phyloP scores from a whole-genome alignment of 78 protist species.

The Dictyostelium purpureum region DNA sequence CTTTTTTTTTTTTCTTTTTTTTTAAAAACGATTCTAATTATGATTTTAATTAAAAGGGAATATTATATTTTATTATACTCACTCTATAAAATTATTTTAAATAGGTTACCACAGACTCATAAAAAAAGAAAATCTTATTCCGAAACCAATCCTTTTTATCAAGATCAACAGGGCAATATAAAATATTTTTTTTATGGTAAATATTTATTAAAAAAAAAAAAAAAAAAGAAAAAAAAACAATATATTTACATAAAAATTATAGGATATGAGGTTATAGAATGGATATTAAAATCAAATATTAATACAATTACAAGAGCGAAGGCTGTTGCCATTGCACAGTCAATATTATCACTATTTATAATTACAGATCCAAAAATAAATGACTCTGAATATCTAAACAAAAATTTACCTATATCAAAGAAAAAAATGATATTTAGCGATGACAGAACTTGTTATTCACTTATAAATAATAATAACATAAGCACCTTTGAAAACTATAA shows the following conservation, averaged over 20 bases:
- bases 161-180: background rate
- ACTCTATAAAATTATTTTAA: background rate
- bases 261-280: conserved; percentile 24
- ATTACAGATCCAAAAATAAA: background rate
- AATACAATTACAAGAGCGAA: background rate
- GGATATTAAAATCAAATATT: background rate
- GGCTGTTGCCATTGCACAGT: background rate
- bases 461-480: background rate
- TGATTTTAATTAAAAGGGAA: background rate
- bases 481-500: background rate
- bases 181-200: conserved; percentile 15
- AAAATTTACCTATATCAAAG: background rate
- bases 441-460: conserved; percentile 21
- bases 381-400: background rate
- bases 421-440: background rate
- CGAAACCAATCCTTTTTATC: background rate
- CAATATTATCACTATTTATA: background rate
- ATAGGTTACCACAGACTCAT: background rate
- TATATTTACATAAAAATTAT: background rate
- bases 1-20: too few species aligned
- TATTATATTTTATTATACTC: background rate
- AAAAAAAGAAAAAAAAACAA: too few species aligned
- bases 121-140: background rate
- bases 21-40: too few species aligned
- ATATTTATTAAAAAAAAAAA: too few species aligned